phyloP scores from a whole-genome alignment of 106 monocot genomes.

The Acanthochlamys bracteata region DNA sequence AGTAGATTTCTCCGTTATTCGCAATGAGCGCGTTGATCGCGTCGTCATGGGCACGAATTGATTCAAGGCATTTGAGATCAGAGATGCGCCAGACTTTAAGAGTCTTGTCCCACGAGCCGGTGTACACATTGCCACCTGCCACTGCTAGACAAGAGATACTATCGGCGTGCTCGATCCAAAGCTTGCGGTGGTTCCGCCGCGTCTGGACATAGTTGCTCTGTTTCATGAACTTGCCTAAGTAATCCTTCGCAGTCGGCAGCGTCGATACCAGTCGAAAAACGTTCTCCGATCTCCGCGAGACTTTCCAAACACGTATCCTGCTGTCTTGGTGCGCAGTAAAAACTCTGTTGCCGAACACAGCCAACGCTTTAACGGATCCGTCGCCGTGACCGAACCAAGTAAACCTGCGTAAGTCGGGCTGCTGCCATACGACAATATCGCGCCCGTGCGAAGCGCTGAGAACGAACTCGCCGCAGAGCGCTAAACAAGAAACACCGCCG shows the following conservation, averaged over 20 bases:
- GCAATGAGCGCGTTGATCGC: conserved; percentile 53
- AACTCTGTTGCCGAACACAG: conserved; percentile 34
- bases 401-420: conserved; percentile 55
- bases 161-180: conserved; percentile 87
- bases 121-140: conserved; percentile 37
- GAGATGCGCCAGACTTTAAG: conserved; percentile 65
- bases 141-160: conserved; percentile 72
- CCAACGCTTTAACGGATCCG: conserved; percentile 62
- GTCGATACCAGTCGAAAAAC: conserved; percentile 36
- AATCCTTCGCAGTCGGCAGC: conserved; percentile 60
- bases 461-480: conserved; percentile 81
- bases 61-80: conserved; percentile 63
- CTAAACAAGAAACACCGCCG: conserved; percentile 46
- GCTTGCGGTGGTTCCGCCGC: conserved; percentile 38
- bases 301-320: conserved; percentile 60
- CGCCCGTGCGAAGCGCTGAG: conserved; percentile 54
- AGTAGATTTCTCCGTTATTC: conserved; percentile 27
- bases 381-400: conserved; percentile 52
- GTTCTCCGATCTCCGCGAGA: conserved; percentile 42
- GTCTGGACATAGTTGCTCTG: conserved; percentile 64
- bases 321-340: conserved; percentile 83
- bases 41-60: conserved; percentile 67
- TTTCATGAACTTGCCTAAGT: conserved; percentile 33
- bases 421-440: conserved; percentile 72
- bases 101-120: conserved; percentile 79